Evolutionary conservation across 2,329 filamentous ascomycete species (phyloP).

Genomic region (Incumbomyces lentus): DNA sequence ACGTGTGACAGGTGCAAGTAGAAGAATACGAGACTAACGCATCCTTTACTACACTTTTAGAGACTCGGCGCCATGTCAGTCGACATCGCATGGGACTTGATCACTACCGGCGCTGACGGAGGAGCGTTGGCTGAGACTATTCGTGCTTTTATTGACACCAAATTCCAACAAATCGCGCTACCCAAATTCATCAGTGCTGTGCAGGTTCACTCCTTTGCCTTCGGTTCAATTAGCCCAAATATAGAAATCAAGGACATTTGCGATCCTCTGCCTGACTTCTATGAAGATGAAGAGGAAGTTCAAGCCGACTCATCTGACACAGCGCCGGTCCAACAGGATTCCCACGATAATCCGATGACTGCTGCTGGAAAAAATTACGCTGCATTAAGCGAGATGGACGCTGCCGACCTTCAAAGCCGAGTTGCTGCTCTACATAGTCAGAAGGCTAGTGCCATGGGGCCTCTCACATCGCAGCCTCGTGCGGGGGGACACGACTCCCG

Average conservation of each 20-base stretch:
- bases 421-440: background rate
- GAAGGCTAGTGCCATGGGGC: background rate
- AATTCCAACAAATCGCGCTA: conserved; percentile 83
- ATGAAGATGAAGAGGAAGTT: conserved; percentile 61
- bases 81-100: conserved; percentile 89
- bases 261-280: conserved; percentile 90
- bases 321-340: background rate
- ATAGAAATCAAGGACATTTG: conserved; percentile 95
- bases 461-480: background rate
- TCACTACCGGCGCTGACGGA: conserved; percentile 83
- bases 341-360: background rate
- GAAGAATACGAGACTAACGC: too few relatives aligned
- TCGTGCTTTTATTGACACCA: conserved; percentile 86
- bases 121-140: conserved; percentile 74
- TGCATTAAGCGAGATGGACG: background rate
- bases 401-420: background rate
- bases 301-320: conserved; percentile 21
- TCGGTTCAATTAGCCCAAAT: conserved; percentile 70
- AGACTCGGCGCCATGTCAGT: conserved; percentile 62
- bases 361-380: background rate
- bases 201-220: conserved; percentile 86
- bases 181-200: conserved; percentile 96
- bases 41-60: too few relatives aligned
- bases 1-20: too few relatives aligned
- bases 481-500: background rate